Base-by-base conservation (phyloP, 106 monocot species). In the Acorus gramineus region DNA sequence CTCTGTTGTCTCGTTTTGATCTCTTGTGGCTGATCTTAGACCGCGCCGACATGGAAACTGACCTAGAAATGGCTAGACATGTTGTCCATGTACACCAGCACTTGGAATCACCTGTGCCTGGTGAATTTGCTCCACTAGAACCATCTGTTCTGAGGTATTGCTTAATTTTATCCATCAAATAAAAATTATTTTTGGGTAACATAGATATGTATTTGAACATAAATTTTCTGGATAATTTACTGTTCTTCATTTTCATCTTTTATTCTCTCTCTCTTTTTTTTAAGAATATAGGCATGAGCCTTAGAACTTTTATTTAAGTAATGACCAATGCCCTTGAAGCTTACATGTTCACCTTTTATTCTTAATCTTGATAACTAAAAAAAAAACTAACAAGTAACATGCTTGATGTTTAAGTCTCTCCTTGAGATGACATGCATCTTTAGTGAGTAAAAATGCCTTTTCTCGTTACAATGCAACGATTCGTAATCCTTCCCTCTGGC, bases 41-140 rank as follows among this genome's bases (percentile, higher is more conserved):
- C 70, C 87, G 83, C 44, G 92, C 98, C 51, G 85, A 98, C 81
- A 92, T 87, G 87, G 92, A 98, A 56, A 79, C 57, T 60, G 98
- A 98, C 74, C 87, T 91, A 69, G 92, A 92, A 70, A 76, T 98
- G 98, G 98, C 98, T 45, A 83, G 92, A 66, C 98, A 98, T 75
- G 51, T 98, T 57, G 73, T 92, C 44, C 81, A 92, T 64, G 92
- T 98, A 52, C 96, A 96, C 57, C 90, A 96, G 52, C 78, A 90
- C 63, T 87, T 96, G 56, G 91, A 96, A 77, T 87, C 85, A 44
- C 96, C 96, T 71, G 79, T 91, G 3, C 82, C 91, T 60, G 96
- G 96, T 28, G 28, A 28, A 10, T 96, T 96, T 63, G 69, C 85
- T 43, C 82, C 96, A 8, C 91, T 96, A 55, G 96, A 96, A 65